Conservation (phyloP, 2,329 filamentous ascomycete species). For the Parascedosporium putredinis region DNA sequence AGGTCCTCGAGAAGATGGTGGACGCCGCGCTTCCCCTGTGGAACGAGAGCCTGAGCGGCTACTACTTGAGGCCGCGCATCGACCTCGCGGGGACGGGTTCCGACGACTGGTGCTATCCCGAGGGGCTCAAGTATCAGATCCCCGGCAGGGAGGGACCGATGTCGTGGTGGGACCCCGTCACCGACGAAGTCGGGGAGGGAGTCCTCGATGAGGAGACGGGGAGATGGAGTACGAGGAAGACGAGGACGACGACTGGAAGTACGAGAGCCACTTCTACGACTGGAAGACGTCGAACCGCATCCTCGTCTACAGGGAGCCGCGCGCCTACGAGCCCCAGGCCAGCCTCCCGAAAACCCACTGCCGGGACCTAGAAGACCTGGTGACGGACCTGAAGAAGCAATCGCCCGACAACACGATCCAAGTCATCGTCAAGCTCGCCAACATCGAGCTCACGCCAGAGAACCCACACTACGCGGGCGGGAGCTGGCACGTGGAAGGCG, state of each 20-base stretch:
- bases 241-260: constrained; percentile 11
- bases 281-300: constrained; percentile 9
- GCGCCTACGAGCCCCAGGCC: constrained; percentile 11
- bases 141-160: neutral
- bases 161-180: neutral
- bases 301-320: constrained; percentile 14
- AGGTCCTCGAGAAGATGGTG: constrained; percentile 26
- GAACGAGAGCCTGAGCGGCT: constrained; percentile 1
- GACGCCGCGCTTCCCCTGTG: neutral
- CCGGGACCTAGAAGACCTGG: constrained; percentile 17
- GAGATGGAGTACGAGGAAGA: constrained; percentile 2
- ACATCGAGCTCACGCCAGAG: constrained; percentile 49
- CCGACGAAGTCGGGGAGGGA: constrained; percentile 10
- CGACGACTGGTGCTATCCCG: constrained; percentile 1
- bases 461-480: constrained; percentile 43
- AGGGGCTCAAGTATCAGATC: constrained; percentile 3
- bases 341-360: constrained; percentile 2
- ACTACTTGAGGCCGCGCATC: neutral
- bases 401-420: constrained; percentile 32
- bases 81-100: neutral
- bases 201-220: constrained; percentile 11
- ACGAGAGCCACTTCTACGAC: constrained; percentile 11
- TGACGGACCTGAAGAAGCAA: constrained; percentile 4
- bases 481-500: constrained; percentile 45
- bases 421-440: constrained; percentile 53